Base-by-base conservation (phyloP, 139 green algal genomes). In the Volvox reticuliferus region DNA sequence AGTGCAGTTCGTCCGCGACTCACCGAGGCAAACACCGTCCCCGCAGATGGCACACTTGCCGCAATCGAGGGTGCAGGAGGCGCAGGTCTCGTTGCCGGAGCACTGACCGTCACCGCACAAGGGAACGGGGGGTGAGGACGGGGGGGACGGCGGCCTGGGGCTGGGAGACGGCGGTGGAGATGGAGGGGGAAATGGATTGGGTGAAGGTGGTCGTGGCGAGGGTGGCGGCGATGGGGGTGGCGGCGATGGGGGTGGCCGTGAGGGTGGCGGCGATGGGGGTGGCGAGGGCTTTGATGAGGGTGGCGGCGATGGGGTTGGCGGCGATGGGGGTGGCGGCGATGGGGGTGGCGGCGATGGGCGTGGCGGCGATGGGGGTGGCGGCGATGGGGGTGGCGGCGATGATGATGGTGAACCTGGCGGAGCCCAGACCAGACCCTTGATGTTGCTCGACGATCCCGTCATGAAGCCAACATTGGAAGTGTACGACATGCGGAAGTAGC, bases 401-500 rank as follows among this genome's bases (percentile, higher is more conserved):
- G n/a, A n/a, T n/a, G n/a, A n/a, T 35, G 77, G 77, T 5, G 81
- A 76, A 0, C 30, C 28, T 1, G 62, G 28, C 24, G 62, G 19
- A 22, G 0, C 50, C 65, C 65, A 88, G 6, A 2, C 50, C 14
- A 88, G 33, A 14, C 65, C 83, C 18, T 68, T 22, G 83, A 79
- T 80, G 83, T 26, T 80, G 83, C 79, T 67, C 24, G 26, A 33
- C 24, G 9, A 24, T 22, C 12, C 67, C 17, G 65, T 44, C 83
- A 88, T 88, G 36, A 88, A 30, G 33, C 83, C 83, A 3, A 79
- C 65, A 36, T 19, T 19, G 35, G 65, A 35, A 21, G 0, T 50
- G 67, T 88, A 88, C 5, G 83, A 79, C 30, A 94, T 87, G 18
- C 62, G 67, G 63, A 98, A 97, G 96, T 97, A 99, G 62, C 98